phyloP scores from a whole-genome alignment of 2,329 filamentous ascomycete genomes.

The Phyllosticta citribraziliensis region DNA sequence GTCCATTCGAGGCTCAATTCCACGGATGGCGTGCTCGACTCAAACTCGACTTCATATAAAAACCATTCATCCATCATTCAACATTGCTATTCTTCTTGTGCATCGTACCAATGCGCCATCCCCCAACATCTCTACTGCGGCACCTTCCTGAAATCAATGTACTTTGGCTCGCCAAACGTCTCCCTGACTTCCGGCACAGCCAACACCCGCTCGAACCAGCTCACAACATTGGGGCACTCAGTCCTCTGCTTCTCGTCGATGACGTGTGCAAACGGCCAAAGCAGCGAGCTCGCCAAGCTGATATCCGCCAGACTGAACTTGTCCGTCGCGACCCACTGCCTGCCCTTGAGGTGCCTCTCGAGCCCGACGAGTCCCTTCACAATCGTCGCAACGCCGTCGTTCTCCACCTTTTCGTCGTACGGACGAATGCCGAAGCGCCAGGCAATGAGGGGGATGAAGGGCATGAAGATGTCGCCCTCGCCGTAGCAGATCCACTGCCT shows the following conservation, averaged over 20 bases:
- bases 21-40: neutral
- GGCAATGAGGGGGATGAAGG: slow-evolving; percentile 11
- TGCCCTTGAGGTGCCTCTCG: slow-evolving; percentile 12
- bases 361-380: slow-evolving; percentile 11
- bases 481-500: slow-evolving; percentile 32
- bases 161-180: slow-evolving; percentile 11
- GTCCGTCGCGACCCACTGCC: slow-evolving; percentile 13
- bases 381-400: slow-evolving; percentile 12
- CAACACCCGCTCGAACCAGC: slow-evolving; percentile 17
- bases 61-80: neutral
- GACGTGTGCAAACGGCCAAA: slow-evolving; percentile 14
- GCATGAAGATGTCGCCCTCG: slow-evolving; percentile 13
- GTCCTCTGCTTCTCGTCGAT: slow-evolving; percentile 15
- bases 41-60: neutral
- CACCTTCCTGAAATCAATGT: neutral
- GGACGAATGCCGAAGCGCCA: slow-evolving; percentile 5
- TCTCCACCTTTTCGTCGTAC: slow-evolving; percentile 15
- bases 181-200: slow-evolving; percentile 13
- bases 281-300: slow-evolving; percentile 15
- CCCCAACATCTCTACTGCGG: neutral
- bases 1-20: neutral
- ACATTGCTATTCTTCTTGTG: neutral
- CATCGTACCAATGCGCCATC: neutral
- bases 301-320: slow-evolving; percentile 18
- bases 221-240: slow-evolving; percentile 13